These are phyloP conservation scores for Thalia dealbata DNA, from an alignment of 176 grass and related monocot genomes.

Conservation along the genomic window DNA sequence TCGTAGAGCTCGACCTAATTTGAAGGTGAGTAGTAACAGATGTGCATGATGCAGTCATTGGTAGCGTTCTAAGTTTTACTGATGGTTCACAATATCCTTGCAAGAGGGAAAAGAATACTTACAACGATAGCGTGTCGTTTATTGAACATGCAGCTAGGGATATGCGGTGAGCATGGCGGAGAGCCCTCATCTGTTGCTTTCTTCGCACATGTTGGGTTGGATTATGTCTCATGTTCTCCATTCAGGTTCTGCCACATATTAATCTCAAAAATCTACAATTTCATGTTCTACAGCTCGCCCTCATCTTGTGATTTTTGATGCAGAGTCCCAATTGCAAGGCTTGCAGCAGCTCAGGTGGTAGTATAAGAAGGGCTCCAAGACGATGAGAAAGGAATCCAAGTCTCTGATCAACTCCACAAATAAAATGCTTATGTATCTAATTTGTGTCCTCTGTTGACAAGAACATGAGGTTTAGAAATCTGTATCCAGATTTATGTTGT, in stretches of 20 bases:
- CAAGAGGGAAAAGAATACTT: not conserved
- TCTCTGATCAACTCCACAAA: not conserved
- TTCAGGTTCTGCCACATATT: constrained; percentile 49
- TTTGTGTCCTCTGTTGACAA: too few relatives aligned
- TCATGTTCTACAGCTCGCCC: not conserved
- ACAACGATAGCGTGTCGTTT: not conserved
- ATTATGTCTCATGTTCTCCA: constrained; percentile 97
- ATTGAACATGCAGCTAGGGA: constrained; percentile 43
- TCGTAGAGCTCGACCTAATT: constrained; percentile 60
- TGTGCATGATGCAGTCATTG: not conserved
- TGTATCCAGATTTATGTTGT: too few relatives aligned
- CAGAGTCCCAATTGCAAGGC: constrained; percentile 7
- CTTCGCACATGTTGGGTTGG: constrained; percentile 70
- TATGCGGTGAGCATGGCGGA: constrained; percentile 99
- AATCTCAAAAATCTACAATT: not conserved
- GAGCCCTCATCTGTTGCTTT: constrained; percentile 94
- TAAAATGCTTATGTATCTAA: too few relatives aligned
- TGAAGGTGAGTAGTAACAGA: constrained; percentile 49
- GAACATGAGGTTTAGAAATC: too few relatives aligned
- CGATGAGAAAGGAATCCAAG: not conserved
- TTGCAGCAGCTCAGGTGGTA: constrained; percentile 8
- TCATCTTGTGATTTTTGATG: not conserved
- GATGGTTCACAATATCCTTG: not conserved
- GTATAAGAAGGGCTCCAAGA: not conserved
- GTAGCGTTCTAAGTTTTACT: not conserved